phyloP scores from a whole-genome alignment of 192 early-diverging fungal genomes.

The Dissophora ornata region DNA sequence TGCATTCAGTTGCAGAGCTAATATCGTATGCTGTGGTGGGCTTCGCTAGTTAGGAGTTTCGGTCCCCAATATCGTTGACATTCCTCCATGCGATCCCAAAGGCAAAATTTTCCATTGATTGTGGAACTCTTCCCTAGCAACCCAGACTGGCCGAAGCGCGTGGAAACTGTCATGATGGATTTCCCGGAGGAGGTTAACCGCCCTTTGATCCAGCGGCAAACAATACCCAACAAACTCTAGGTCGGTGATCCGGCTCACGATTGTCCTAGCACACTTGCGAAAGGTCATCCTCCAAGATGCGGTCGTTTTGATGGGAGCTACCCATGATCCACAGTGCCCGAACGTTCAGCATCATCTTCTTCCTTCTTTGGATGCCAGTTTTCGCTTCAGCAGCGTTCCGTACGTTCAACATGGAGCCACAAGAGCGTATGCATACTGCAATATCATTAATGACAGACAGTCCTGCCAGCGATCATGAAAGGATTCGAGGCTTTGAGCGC shows the following conservation, averaged over 20 bases:
- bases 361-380: not conserved
- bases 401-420: not conserved
- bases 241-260: not conserved
- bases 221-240: too few species aligned
- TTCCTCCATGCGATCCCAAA: too few species aligned
- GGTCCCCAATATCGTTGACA: slow-evolving; percentile 3
- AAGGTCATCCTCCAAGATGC: slow-evolving; percentile 16
- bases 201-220: not conserved
- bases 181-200: not conserved
- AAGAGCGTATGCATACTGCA: not conserved
- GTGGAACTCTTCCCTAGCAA: not conserved
- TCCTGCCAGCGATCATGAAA: too few species aligned
- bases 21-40: not conserved
- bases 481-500: too few species aligned
- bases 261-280: slow-evolving; percentile 8
- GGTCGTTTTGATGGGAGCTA: not conserved
- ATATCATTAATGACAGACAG: too few species aligned
- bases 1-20: not conserved
- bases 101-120: slow-evolving; percentile 12
- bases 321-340: not conserved
- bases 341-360: not conserved
- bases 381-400: not conserved
- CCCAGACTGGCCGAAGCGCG: not conserved
- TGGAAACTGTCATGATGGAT: not conserved
- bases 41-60: not conserved